Evolutionary conservation across 257 asterid species (phyloP).

Genomic region (Gentiana dahurica): DNA sequence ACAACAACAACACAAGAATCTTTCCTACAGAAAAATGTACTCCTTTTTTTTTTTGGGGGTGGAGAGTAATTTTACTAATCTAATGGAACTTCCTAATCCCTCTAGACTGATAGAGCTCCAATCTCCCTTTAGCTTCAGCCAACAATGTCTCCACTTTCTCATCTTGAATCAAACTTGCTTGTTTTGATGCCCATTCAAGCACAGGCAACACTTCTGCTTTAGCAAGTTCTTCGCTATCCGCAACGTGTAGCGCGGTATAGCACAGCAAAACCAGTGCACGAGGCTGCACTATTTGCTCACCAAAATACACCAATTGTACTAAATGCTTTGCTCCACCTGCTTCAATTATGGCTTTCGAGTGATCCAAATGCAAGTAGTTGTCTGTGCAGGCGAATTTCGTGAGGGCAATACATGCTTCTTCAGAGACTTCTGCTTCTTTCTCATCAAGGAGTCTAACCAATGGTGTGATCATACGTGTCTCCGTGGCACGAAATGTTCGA

Average conservation of each 20-base stretch:
- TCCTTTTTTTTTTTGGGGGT: no score
- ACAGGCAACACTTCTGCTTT: conserved; percentile 24
- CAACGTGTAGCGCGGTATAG: conserved; percentile 27
- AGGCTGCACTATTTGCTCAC: conserved; percentile 25
- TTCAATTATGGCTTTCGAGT: conserved; percentile 32
- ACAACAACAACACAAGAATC: background rate
- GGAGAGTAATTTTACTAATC: background rate
- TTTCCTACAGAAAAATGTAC: conserved; percentile 1
- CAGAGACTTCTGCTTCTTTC: conserved; percentile 18
- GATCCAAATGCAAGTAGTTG: conserved; percentile 32
- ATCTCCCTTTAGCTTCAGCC: conserved; percentile 19
- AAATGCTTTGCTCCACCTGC: conserved; percentile 33
- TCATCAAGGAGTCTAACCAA: conserved; percentile 31
- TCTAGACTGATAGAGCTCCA: conserved; percentile 34
- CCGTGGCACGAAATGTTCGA: conserved; percentile 32
- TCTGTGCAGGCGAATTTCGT: conserved; percentile 30
- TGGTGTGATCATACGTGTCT: conserved; percentile 33
- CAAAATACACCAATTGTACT: conserved; percentile 29
- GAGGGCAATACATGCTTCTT: conserved; percentile 32
- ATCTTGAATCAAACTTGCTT: conserved; percentile 21
- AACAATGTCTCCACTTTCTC: conserved; percentile 21
- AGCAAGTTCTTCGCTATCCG: conserved; percentile 35
- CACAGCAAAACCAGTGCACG: conserved; percentile 24
- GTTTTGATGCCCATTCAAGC: conserved; percentile 34
- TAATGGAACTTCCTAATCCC: conserved; percentile 19